Evolutionary conservation across 805 yeast species (phyloP).

Genomic region (Yarrowia sp.): DNA sequence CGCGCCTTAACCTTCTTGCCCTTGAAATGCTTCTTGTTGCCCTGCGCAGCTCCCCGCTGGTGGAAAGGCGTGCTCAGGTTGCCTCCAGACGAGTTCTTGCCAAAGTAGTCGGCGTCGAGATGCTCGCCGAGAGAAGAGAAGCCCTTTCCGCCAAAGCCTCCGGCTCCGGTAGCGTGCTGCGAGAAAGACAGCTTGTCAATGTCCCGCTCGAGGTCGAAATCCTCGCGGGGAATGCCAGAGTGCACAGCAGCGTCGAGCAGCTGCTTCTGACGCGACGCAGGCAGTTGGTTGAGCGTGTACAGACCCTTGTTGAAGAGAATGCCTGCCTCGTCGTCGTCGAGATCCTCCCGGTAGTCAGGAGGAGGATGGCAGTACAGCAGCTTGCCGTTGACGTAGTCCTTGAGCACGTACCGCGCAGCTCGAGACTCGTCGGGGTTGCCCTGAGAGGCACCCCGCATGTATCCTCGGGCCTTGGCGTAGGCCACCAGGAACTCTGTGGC

Average conservation of each 20-base stretch:
- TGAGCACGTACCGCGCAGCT: conserved; percentile 86
- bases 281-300: conserved; percentile 61
- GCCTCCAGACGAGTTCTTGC: conserved; percentile 62
- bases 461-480: conserved; percentile 95
- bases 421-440: conserved; percentile 96
- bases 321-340: conserved; percentile 47
- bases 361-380: conserved; percentile 85
- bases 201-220: conserved; percentile 66
- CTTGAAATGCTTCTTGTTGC: conserved; percentile 64
- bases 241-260: conserved; percentile 48
- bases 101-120: conserved; percentile 82
- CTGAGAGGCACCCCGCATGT: conserved; percentile 78
- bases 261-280: conserved; percentile 73
- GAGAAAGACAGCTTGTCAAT: conserved; percentile 73
- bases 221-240: conserved; percentile 37
- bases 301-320: conserved; percentile 77
- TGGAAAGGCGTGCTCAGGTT: conserved; percentile 74
- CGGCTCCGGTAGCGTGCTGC: conserved; percentile 61
- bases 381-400: conserved; percentile 94
- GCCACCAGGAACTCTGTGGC: conserved; percentile 86
- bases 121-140: conserved; percentile 72
- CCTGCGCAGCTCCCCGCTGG: conserved; percentile 34
- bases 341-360: conserved; percentile 31
- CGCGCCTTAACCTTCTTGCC: conserved; percentile 62
- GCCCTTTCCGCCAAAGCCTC: conserved; percentile 38